Evolutionary conservation across 176 grass and related monocot species (phyloP).

Genomic region (Poa annua): DNA sequence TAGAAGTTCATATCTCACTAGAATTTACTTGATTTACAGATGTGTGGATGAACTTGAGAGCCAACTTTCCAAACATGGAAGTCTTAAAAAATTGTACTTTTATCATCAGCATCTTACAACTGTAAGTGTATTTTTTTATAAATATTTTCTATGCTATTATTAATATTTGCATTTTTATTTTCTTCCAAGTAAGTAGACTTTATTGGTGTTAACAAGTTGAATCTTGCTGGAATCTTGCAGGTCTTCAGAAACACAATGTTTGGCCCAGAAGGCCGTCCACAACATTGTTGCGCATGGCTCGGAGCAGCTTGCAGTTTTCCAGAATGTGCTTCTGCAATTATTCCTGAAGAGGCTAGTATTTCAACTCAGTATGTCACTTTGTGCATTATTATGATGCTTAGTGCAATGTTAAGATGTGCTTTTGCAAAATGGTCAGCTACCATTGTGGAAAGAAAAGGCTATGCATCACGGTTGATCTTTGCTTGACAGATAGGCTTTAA

Average conservation of each 20-base stretch:
- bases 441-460: slow-evolving; percentile 27
- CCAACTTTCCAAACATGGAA: slow-evolving; percentile 92
- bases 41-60: slow-evolving; percentile 97
- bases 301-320: slow-evolving; percentile 98
- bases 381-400: slow-evolving; percentile 24
- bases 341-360: slow-evolving; percentile 84
- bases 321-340: slow-evolving; percentile 92
- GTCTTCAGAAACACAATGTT: slow-evolving; percentile 99
- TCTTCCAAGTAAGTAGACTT: slow-evolving; percentile 11
- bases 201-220: slow-evolving; percentile 33
- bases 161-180: slow-evolving; percentile 13
- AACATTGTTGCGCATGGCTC: slow-evolving; percentile 98
- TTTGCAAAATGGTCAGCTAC: slow-evolving; percentile 22
- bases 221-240: slow-evolving; percentile 56
- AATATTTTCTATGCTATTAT: slow-evolving; percentile 13
- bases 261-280: slow-evolving; percentile 94
- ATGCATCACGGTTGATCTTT: slow-evolving; percentile 26
- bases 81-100: slow-evolving; percentile 95
- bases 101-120: slow-evolving; percentile 99
- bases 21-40: slow-evolving; percentile 50
- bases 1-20: slow-evolving; percentile 38
- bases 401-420: slow-evolving; percentile 13
- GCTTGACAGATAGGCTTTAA: slow-evolving; percentile 23
- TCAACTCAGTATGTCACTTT: slow-evolving; percentile 31
- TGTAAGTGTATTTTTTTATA: slow-evolving; percentile 55